Base-by-base conservation (phyloP, 768 basidiomycete genomes). In the Holtermanniella nyarrowii region DNA sequence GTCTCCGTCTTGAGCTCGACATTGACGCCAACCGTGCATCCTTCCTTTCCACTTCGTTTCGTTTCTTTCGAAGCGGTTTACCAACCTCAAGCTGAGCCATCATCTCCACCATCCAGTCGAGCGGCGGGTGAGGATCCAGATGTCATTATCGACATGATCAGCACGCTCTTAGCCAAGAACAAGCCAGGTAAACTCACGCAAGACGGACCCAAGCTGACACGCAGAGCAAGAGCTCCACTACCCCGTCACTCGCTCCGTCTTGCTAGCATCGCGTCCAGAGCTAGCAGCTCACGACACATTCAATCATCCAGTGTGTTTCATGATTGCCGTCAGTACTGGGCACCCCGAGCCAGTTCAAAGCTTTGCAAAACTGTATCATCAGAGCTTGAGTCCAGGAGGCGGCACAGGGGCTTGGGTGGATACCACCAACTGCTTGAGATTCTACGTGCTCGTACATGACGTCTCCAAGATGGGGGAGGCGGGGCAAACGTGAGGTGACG, bases 361-460 rank as follows among this genome's bases (percentile, higher is more conserved):
- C 1, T 53, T 73, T 13, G 57, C 53, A n/a, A 44, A 50, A 21
- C 59, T 73, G 12, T 55, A 63, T 25, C 46, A 44, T 7, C 55
- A 58, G 11, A 55, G 58, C 2, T 47, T 52, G 21, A 22, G 48
- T 25, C 26, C 60, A 20, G 44, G 55, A 46, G 53, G 50, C 46
- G 47, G 53, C 22, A 52, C 48, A 5, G 44, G 62, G 22, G 66
- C 68, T 2, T 72, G 62, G 60, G 59, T 68, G 59, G 68, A 71
- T 25, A 55, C 56, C 1, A 49, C 51, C 2, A 62, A 54, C 21
- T 50, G 69, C 0, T 44, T 70, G 46, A 52, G 61, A 31, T 70
- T 68, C 50, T 69, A 60, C 41, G 61, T 73, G 31, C 59, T 72
- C 10, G 58, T 73, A 1, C 72, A 73, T 44, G 69, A 73, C 51